Base-by-base conservation (phyloP, 768 basidiomycete species). In the Hemileccinum impolitum region DNA sequence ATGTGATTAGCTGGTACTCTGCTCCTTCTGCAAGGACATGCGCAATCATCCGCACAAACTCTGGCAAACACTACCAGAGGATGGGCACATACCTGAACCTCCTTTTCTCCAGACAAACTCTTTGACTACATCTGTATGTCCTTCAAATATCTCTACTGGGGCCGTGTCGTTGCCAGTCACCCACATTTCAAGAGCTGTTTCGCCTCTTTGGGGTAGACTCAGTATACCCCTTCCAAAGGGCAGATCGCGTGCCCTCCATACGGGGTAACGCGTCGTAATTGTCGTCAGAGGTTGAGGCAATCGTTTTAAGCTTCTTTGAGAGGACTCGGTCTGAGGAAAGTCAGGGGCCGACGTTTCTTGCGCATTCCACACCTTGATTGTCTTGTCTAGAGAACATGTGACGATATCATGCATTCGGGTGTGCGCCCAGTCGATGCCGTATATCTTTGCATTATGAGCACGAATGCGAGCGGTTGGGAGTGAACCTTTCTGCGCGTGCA, bases 361-460 rank as follows among this genome's bases (percentile, higher is more conserved):
- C 23, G 55, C 67, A 48, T 77, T 75, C 90, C 92, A 92, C 14
- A 85, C 76, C 65, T 96, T 96, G 72, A 97, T 89, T 0, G 89
- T 87, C 64, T 87, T 91, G 73, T 97, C 95, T 0, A 98, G 75
- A 0, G 94, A 94, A 62, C 96, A 99, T 1, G 95, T 97, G 9
- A 95, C 83, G 31, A 99, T 77, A 63, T 94, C 87, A 58, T 85
- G 77, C n/a, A 76, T 70, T 36, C 75, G 69, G 15, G 77, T 72
- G 43, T 91, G 84, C 7, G 91, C 85, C 94, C 95, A 99, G 68
- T 98, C 95, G 46, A 99, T 93, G 2, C 96, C 96, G 54, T 99
- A 97, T 39, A 97, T 96, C 68, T 94, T 93, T 30, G 90, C 82
- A n/a, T 72, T 74, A 60, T 98, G 94, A 0, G 91, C 94, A 25